These are phyloP conservation scores for Tagetes patula DNA, from an alignment of 129 eudicot species.

Conservation along the genomic window DNA sequence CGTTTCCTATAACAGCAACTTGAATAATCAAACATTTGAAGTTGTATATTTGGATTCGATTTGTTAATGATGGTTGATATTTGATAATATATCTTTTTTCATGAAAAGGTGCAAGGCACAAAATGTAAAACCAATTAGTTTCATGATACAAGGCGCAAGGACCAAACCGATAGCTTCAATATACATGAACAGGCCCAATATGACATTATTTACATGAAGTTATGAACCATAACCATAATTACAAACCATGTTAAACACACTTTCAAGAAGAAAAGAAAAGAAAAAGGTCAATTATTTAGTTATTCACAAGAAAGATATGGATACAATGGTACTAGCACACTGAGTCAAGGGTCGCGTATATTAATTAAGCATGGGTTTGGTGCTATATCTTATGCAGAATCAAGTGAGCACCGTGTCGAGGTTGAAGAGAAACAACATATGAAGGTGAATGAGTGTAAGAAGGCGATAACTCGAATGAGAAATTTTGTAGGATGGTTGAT, in stretches of 20 bases:
- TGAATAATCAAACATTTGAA: no score
- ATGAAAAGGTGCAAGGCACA: no score
- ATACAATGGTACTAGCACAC: constrained; percentile 7
- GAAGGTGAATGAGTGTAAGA: constrained; percentile 59
- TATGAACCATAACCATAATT: constrained; percentile 19
- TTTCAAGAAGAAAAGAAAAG: not conserved
- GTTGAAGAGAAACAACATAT: constrained; percentile 42
- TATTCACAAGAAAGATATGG: no score
- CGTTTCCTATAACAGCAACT: no score
- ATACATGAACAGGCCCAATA: not conserved
- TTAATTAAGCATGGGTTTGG: not conserved
- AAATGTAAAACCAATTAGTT: no score
- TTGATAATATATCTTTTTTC: no score
- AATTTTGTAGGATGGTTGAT: constrained; percentile 44
- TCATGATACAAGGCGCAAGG: not conserved
- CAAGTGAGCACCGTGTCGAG: constrained; percentile 51
- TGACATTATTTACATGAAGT: constrained; percentile 7
- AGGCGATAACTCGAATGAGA: constrained; percentile 53
- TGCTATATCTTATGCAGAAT: constrained; percentile 38
- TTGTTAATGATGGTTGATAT: no score
- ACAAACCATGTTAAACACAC: constrained; percentile 25
- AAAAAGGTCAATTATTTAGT: constrained; percentile 15
- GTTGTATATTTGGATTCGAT: no score
- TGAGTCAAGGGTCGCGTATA: not conserved
- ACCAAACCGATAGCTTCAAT: not conserved